Conservation (phyloP, 805 yeast species). For the Maudiozyma barnettii region DNA sequence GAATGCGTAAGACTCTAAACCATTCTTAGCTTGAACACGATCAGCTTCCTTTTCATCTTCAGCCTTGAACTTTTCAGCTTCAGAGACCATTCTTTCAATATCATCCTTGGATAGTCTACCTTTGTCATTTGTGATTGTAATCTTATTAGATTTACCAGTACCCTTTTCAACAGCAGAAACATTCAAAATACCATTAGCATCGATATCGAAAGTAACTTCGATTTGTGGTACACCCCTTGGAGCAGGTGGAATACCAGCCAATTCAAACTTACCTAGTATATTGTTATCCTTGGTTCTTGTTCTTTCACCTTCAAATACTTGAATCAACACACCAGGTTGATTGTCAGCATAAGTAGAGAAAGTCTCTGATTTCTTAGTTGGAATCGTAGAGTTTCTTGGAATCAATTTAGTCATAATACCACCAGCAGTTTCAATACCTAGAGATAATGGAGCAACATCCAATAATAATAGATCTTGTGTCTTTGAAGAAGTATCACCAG, state of each 20-base stretch:
- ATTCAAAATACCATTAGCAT: slow-evolving; percentile 94
- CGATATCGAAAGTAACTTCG: slow-evolving; percentile 94
- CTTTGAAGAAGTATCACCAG: slow-evolving; percentile 94
- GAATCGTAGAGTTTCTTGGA: slow-evolving; percentile 94
- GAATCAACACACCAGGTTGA: slow-evolving; percentile 97
- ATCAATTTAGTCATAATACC: slow-evolving; percentile 98
- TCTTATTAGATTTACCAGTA: slow-evolving; percentile 95
- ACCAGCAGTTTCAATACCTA: slow-evolving; percentile 98
- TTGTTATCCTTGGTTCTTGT: slow-evolving; percentile 93
- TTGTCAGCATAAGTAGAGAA: slow-evolving; percentile 96
- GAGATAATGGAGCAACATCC: slow-evolving; percentile 95
- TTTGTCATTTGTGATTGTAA: slow-evolving; percentile 96
- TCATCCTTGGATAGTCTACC: slow-evolving; percentile 97
- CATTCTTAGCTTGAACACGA: slow-evolving; percentile 91
- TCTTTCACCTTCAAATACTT: slow-evolving; percentile 98
- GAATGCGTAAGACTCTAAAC: slow-evolving; percentile 90
- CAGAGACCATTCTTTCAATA: slow-evolving; percentile 94
- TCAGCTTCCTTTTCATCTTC: slow-evolving; percentile 92
- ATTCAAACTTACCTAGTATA: slow-evolving; percentile 93
- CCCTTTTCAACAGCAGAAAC: slow-evolving; percentile 96
- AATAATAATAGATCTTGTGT: slow-evolving; percentile 89
- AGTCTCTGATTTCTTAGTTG: slow-evolving; percentile 94
- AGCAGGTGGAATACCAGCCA: slow-evolving; percentile 94
- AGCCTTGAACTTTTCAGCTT: slow-evolving; percentile 95
- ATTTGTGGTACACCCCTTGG: slow-evolving; percentile 99